phyloP scores from a whole-genome alignment of 2,329 filamentous ascomycete species.

The Aspergillus oerlinghausenensis region DNA sequence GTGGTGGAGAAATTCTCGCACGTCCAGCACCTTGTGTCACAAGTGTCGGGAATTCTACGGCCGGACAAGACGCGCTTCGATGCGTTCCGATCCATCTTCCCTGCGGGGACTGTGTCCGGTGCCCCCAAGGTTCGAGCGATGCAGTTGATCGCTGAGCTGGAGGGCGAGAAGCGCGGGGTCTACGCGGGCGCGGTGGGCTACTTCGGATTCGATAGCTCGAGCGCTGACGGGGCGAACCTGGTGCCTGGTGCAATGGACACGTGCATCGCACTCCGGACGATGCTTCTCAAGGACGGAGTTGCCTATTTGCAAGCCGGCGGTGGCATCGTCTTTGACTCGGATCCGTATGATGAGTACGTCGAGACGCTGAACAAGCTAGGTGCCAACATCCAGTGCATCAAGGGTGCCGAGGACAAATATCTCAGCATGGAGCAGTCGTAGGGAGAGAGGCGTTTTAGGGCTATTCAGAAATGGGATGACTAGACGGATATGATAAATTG shows the following conservation, averaged over 20 bases:
- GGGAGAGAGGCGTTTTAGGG: background rate
- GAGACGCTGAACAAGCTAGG: constrained; percentile 96
- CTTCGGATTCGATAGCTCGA: constrained; percentile 79
- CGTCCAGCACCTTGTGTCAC: constrained; percentile 93
- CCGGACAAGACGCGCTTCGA: constrained; percentile 85
- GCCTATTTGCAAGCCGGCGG: constrained; percentile 85
- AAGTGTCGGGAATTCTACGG: constrained; percentile 87
- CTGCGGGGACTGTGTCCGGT: constrained; percentile 90
- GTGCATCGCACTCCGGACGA: constrained; percentile 77
- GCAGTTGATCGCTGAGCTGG: constrained; percentile 93
- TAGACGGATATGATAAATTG: background rate
- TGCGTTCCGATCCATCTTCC: constrained; percentile 94
- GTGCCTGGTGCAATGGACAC: constrained; percentile 89
- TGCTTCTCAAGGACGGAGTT: constrained; percentile 86
- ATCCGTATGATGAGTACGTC: constrained; percentile 84
- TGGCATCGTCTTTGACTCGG: constrained; percentile 91
- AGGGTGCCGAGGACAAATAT: constrained; percentile 70
- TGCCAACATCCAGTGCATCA: constrained; percentile 84
- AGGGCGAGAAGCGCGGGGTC: constrained; percentile 87
- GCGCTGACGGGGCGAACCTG: constrained; percentile 55
- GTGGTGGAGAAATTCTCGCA: constrained; percentile 92
- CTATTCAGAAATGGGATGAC: background rate
- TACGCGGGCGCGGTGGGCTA: constrained; percentile 97
- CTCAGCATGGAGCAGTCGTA: constrained; percentile 37
- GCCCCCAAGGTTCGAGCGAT: constrained; percentile 95